Evolutionary conservation across 2,329 filamentous ascomycete genomes (phyloP), one percentile per base, ranked within the genome.

Genomic region (Aspergillus fumigatus): DNA sequence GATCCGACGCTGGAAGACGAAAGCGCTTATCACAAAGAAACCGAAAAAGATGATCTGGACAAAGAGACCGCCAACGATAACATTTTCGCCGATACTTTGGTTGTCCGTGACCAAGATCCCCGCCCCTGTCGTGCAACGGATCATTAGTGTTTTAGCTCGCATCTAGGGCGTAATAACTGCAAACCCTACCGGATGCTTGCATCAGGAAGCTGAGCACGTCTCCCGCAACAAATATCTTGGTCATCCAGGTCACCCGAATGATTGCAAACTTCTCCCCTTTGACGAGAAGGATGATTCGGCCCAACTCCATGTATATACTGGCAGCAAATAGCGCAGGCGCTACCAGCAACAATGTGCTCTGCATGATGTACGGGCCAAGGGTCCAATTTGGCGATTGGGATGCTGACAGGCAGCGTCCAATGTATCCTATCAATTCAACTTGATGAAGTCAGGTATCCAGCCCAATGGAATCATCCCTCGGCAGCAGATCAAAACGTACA

Each of bases 391-490:
- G 67, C 0, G 65, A 61, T 43, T 80, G 62, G 0, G 63, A 53
- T 1, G 73, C 67, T 0, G 77, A 78, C 51, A 80, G 60, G 8
- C 75, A 72, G 43, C 82, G 78, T 26, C 76, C 79, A 51, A 80
- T 69, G 62, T 83, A 84, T 19, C 82, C 82, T 21, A 84, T 68
- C 1, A 71, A 61, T 60, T 84, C 79, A 67, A 83, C 79, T 82
- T 25, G 9, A 21, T 23, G 9, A 14, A 23, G 43, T 47, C 10
- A 5, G 6, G 2, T n/a, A 50, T 48, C 38, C 29, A 32, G 50
- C 48, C 19, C 21, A 29, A 43, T 25, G 47, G 32, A 45, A 17
- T 17, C n/a, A 23, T 41, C 32, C 7, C 7, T 26, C 40, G 21
- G 40, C 40, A 14, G 21, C 6, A n/a, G 23, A 43, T 29, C 9